Evolutionary conservation across 345 rosid genomes (phyloP), one percentile per base, ranked within the genome.

Genomic region (Moricandia moricandioides): DNA sequence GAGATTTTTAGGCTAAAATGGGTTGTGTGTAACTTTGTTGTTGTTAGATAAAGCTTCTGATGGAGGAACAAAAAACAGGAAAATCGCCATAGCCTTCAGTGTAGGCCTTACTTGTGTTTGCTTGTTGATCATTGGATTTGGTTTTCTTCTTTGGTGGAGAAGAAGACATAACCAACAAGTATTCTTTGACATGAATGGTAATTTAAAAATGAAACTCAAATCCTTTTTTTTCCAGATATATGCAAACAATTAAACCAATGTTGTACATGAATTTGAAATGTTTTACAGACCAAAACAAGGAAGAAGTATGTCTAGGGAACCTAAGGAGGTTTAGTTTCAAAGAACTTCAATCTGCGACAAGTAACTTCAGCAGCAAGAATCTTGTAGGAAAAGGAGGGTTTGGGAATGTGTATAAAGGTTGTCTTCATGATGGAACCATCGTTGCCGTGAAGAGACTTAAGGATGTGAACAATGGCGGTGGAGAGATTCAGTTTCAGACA

Each of bases 331-430:
- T 92, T 75, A 88, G 85, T 62, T 92, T 95, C 81, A 92, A 89
- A 80, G 97, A 90, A 76, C 97, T 95, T 73, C 91, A 88, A 79
- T 71, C 43, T 7, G 99, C 96, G 5, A 95, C 98, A 4, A 73
- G 85, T 85, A 90, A 92, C 79, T 95, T 92, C 88, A 89, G 94
- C 83, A 81, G 87, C 86, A 90, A 89, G 87, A 92, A 89, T 81
- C 74, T 95, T 43, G 81, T 95, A 1, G 98, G 97, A 52, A 88
- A 90, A 73, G 96, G 99, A 58, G 98, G 99, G 37, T 95, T 89
- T 58, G 99, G 99, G 26, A 88, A 92, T 63, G 99, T 92, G 1
- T 95, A 92, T 75, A 95, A 87, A 83, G 97, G 99, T 35, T 70
- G 77, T 82, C 97, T 92, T 67, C 86, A 82, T 24, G 96, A 95